phyloP scores from a whole-genome alignment of 208 protist species.

The Acanthamoeba quina region DNA sequence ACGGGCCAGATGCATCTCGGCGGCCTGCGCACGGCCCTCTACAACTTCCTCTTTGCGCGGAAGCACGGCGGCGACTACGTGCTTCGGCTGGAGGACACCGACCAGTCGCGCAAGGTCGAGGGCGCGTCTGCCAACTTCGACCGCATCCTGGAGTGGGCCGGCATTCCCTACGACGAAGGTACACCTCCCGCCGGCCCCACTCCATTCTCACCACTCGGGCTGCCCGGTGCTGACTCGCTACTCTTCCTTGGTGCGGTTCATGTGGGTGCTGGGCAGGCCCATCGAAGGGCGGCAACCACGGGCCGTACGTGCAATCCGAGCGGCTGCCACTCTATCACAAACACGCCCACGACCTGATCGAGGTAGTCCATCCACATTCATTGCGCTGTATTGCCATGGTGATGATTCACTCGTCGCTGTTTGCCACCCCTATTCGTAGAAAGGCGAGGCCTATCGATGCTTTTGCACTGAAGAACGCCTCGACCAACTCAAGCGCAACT shows the following conservation, averaged over 20 bases:
- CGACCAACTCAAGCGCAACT: constrained; percentile 16
- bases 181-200: no score
- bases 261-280: constrained; percentile 50
- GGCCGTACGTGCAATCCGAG: constrained; percentile 80
- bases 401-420: no score
- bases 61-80: constrained; percentile 88
- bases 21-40: constrained; percentile 91
- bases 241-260: background rate
- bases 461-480: constrained; percentile 87
- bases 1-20: constrained; percentile 90
- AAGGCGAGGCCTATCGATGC: constrained; percentile 88
- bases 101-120: constrained; percentile 80
- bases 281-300: constrained; percentile 61
- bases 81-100: constrained; percentile 93
- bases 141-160: constrained; percentile 83
- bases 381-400: no score
- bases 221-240: background rate
- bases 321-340: constrained; percentile 81
- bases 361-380: background rate
- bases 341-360: constrained; percentile 75
- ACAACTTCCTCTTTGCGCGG: constrained; percentile 90
- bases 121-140: constrained; percentile 81
- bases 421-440: background rate
- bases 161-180: constrained; percentile 81
- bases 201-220: no score